Percentiles rank a stretch among this genome's conserved stretches.
Conservation (phyloP, 1,284 basidiomycete species). For the Grifola frondosa region DNA sequence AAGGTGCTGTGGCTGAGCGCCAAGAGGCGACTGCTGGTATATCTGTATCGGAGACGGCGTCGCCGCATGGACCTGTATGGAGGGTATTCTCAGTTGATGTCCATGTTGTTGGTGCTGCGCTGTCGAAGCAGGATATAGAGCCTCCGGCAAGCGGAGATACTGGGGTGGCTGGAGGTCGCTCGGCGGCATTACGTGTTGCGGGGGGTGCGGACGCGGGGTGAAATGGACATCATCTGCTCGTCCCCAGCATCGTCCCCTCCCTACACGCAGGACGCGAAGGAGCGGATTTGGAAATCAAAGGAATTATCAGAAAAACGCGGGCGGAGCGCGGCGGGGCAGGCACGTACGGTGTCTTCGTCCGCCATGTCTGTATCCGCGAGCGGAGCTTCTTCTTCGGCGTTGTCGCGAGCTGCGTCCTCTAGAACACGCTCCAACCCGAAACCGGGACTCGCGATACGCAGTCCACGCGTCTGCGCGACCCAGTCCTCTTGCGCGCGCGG, state of each 20-base stretch:
- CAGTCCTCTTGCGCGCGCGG: slow-evolving; percentile 56
- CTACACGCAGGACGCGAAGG: too few species aligned
- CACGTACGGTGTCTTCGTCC: slow-evolving; percentile 17
- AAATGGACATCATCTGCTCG: slow-evolving; percentile 10
- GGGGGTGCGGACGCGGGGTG: slow-evolving; percentile 8
- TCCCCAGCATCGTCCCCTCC: too few species aligned
- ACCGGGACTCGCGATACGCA: slow-evolving; percentile 61
- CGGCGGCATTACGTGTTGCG: not conserved
- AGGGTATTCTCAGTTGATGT: slow-evolving; percentile 17
- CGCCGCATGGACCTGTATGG: slow-evolving; percentile 19
- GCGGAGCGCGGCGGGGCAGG: not conserved
- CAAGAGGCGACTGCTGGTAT: slow-evolving; percentile 4
- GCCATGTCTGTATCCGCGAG: slow-evolving; percentile 14
- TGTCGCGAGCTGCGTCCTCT: slow-evolving; percentile 12
- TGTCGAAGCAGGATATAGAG: slow-evolving; percentile 1
- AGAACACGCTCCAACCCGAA: slow-evolving; percentile 17
- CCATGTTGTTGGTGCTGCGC: slow-evolving; percentile 7
- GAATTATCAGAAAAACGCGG: not conserved
- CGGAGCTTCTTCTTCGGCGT: slow-evolving; percentile 9
- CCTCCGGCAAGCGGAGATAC: slow-evolving; percentile 4
- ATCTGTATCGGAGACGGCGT: slow-evolving; percentile 19
- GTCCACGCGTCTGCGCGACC: slow-evolving; percentile 60
- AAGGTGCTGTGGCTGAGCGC: slow-evolving; percentile 1
- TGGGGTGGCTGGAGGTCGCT: slow-evolving; percentile 4
- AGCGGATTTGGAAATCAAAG: not conserved